A percentile compares a stretch with the other conserved stretches of the same genome.
Conservation (phyloP, 2,329 filamentous ascomycete species). For the Beauveria medogensis region DNA sequence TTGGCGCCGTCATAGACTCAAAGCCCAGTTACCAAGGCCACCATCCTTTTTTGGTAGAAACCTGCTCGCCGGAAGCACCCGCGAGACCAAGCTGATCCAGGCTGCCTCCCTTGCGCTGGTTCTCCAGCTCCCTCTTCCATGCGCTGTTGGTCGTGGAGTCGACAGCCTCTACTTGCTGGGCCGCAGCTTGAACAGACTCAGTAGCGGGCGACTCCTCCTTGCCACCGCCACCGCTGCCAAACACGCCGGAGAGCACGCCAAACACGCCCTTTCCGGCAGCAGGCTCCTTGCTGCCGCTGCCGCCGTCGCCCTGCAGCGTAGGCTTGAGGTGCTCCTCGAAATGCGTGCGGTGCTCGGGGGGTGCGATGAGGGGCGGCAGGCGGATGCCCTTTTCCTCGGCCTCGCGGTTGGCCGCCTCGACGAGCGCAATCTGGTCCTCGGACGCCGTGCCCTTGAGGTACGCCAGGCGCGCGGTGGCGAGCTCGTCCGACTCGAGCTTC, state of each 20-base stretch:
- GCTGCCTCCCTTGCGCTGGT: constrained; percentile 41
- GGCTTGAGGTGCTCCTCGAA: constrained; percentile 29
- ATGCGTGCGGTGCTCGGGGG: constrained; percentile 31
- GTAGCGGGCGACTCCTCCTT: constrained; percentile 11
- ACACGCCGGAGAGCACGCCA: constrained; percentile 25
- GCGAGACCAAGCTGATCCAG: constrained; percentile 42
- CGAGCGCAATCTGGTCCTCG: constrained; percentile 46
- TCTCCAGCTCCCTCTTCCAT: constrained; percentile 42
- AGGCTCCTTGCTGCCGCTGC: constrained; percentile 14
- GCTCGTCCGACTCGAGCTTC: constrained; percentile 44
- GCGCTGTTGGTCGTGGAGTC: constrained; percentile 34
- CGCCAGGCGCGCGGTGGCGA: constrained; percentile 49
- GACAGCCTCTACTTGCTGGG: constrained; percentile 17
- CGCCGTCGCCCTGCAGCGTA: constrained; percentile 19
- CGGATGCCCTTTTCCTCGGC: constrained; percentile 37
- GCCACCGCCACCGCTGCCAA: constrained; percentile 17
- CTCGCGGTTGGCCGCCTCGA: constrained; percentile 47
- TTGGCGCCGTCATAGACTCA: background rate
- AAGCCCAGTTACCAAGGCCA: constrained; percentile 29
- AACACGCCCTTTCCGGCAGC: constrained; percentile 28
- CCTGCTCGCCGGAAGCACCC: constrained; percentile 17
- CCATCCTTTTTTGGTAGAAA: constrained; percentile 39
- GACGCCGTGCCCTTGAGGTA: constrained; percentile 52
- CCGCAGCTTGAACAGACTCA: background rate
- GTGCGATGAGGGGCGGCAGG: constrained; percentile 43